phyloP scores from a whole-genome alignment of 495 filamentous ascomycete species.

The Penicillium waksmanii region DNA sequence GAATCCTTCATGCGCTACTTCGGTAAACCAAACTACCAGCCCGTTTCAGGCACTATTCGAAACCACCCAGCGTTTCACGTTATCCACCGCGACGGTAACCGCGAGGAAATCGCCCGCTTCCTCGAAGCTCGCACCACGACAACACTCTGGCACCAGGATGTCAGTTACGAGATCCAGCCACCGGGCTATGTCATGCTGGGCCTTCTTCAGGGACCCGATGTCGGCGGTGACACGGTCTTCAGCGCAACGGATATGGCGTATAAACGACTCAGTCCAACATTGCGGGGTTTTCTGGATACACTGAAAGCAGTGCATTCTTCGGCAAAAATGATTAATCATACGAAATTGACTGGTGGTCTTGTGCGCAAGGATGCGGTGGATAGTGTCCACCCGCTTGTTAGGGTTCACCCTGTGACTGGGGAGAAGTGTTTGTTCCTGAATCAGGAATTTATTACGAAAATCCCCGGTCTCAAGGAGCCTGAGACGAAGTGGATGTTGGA shows the following conservation, averaged over 20 bases:
- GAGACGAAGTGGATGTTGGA: conserved; percentile 68
- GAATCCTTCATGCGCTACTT: conserved; percentile 60
- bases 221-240: conserved; percentile 80
- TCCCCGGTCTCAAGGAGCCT: conserved; percentile 69
- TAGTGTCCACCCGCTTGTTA: conserved; percentile 73
- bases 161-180: conserved; percentile 62
- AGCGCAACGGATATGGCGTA: conserved; percentile 76
- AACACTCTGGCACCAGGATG: conserved; percentile 64
- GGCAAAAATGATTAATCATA: conserved; percentile 72
- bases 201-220: conserved; percentile 57
- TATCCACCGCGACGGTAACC: conserved; percentile 62
- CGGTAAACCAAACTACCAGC: conserved; percentile 64
- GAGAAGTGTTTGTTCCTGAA: conserved; percentile 82
- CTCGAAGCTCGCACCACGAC: conserved; percentile 58
- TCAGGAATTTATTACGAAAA: conserved; percentile 77
- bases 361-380: conserved; percentile 72
- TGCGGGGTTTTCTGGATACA: conserved; percentile 74
- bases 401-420: conserved; percentile 75
- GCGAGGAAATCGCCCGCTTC: conserved; percentile 58
- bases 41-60: conserved; percentile 55
- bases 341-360: conserved; percentile 60
- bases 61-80: conserved; percentile 62
- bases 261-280: conserved; percentile 67
- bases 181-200: conserved; percentile 63
- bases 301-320: conserved; percentile 74